Evolutionary conservation across 2,329 filamentous ascomycete species (phyloP).

Genomic region (Cytospora piceicola): DNA sequence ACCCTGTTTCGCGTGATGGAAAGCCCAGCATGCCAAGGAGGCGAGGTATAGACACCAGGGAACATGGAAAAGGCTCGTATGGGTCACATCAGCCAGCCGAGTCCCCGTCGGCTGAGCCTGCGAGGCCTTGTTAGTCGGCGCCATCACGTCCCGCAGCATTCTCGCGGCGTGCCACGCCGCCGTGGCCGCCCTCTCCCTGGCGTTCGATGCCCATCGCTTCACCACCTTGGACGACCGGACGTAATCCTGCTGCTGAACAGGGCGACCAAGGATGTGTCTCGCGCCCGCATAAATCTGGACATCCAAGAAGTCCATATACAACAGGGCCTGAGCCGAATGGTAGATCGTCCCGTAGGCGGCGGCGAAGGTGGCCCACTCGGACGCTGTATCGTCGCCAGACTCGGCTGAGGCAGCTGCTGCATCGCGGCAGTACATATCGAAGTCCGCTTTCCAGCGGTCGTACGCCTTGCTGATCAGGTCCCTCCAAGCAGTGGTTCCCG

Average conservation of each 20-base stretch:
- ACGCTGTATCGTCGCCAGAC: constrained; percentile 29
- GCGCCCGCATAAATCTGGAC: constrained; percentile 66
- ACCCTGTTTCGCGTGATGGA: constrained; percentile 48
- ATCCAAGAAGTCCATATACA: constrained; percentile 63
- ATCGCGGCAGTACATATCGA: constrained; percentile 54
- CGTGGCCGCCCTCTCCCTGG: constrained; percentile 42
- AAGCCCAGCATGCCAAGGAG: constrained; percentile 61
- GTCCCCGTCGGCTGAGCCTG: not conserved
- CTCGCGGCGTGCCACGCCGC: constrained; percentile 59
- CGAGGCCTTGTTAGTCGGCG: not conserved
- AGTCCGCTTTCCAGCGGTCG: constrained; percentile 61
- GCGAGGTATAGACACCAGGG: constrained; percentile 66
- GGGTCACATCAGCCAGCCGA: not conserved
- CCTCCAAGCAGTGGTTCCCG: constrained; percentile 47
- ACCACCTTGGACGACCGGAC: constrained; percentile 53
- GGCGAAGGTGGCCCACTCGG: constrained; percentile 51
- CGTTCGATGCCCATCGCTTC: constrained; percentile 51
- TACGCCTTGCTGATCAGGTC: constrained; percentile 57
- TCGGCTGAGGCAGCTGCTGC: constrained; percentile 30
- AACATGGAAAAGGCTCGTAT: constrained; percentile 60
- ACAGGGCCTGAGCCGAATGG: constrained; percentile 59
- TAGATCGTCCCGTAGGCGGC: constrained; percentile 60
- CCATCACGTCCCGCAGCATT: constrained; percentile 51
- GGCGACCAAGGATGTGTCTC: constrained; percentile 60
- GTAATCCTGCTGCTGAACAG: constrained; percentile 55